Evolutionary conservation across 768 basidiomycete genomes (phyloP), one percentile per base, ranked within the genome.

Genomic region (Trametes meyenii): DNA sequence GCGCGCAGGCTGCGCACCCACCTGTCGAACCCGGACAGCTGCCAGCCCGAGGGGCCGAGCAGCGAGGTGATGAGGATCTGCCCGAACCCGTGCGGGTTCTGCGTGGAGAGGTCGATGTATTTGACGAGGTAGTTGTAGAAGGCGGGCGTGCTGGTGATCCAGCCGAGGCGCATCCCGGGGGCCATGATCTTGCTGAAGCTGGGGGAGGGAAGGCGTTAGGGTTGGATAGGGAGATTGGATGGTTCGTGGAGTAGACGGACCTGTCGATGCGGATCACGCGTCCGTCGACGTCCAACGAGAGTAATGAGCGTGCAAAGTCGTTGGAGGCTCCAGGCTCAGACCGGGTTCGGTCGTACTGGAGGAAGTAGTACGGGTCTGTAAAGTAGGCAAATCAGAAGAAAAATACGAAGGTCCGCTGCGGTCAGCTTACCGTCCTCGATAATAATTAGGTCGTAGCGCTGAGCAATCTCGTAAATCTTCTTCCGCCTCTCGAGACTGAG

Each of bases 101-200:
- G 80, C 3, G 79, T 81, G 26, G 79, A 81, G 55, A 75, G 75
- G 61, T 81, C 80, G 19, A 75, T 80, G 46, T 78, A 65, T 60
- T 73, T 70, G 61, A 80, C 72, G 21, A 82, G 72, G 58, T 76
- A 74, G 46, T 75, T 73, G 16, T 71, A 67, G 65, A 82, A 77
- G 65, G 75, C 68, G 26, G 73, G 70, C 66, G 68, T 77, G 70
- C 72, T 67, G 6, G 81, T 81, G 24, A 81, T 75, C 78, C 78
- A 81, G 23, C 81, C 82, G 39, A 84, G 71, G 19, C 83, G 78
- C 70, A 83, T 79, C 19, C 83, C 83, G 1, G 83, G 83, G 1
- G 79, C 82, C 62, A 83, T 71, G 24, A 81, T 74, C 68, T 83
- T 83, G 72, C 78, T 79, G 63, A 83, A 79, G 53, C 78, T 80